Evolutionary conservation across 1,284 basidiomycete species (phyloP).

Genomic region (Marasmius oreades): DNA sequence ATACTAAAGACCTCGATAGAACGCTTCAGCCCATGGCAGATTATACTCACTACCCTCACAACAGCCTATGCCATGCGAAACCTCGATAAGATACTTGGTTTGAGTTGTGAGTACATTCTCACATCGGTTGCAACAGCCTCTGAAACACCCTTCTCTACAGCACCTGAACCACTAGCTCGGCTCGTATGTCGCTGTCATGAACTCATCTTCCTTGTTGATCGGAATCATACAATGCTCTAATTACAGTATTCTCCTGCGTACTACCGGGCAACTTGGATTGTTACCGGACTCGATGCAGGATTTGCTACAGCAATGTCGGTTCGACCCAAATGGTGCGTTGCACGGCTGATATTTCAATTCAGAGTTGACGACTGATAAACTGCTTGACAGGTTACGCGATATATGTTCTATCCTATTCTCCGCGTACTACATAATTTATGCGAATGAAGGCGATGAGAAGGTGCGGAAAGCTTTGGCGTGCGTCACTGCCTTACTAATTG

Average conservation of each 20-base stretch:
- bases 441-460: slow-evolving; percentile 93
- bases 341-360: neutral
- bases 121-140: slow-evolving; percentile 3
- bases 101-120: slow-evolving; percentile 59
- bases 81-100: slow-evolving; percentile 83
- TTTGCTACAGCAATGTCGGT: slow-evolving; percentile 95
- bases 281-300: slow-evolving; percentile 92
- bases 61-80: slow-evolving; percentile 83
- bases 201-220: neutral
- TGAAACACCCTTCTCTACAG: slow-evolving; percentile 34
- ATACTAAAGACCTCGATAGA: slow-evolving; percentile 37
- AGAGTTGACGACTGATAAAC: neutral
- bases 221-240: slow-evolving; percentile 13
- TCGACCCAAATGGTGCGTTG: slow-evolving; percentile 68
- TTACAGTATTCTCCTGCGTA: slow-evolving; percentile 86
- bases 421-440: slow-evolving; percentile 91
- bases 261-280: slow-evolving; percentile 97
- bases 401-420: slow-evolving; percentile 83
- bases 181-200: slow-evolving; percentile 51
- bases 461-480: slow-evolving; percentile 34
- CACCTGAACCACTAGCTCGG: slow-evolving; percentile 89
- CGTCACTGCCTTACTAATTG: slow-evolving; percentile 4
- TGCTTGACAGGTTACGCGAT: slow-evolving; percentile 59
- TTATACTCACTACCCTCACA: slow-evolving; percentile 84
- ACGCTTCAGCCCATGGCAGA: slow-evolving; percentile 92